Evolutionary conservation across 169 alveolate species (phyloP), one percentile per base, ranked within the genome.

Genomic region (Plasmodium knowlesi): DNA sequence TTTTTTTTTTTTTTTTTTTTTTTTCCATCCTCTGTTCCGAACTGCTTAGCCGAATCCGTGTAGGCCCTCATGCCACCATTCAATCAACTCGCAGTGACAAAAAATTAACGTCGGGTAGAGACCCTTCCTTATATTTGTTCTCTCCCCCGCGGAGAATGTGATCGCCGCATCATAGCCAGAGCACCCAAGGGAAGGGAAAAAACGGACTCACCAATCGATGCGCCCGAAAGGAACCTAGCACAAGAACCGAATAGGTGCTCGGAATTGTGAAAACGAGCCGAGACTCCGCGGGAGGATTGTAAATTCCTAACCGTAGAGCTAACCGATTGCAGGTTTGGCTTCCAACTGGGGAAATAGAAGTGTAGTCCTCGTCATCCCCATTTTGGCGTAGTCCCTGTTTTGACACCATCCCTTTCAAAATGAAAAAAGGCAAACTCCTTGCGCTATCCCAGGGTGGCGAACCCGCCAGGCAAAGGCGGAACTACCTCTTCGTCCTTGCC

Each of bases 341-440:
- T 14, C 61, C 61, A 50, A 12, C 25, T 14, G 22, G 61, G 61
- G 61, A 19, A 50, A 22, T 16, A 50, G 8, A 10, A 78, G 19
- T 10, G 32, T 19, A 37, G 54, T 37, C 6, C 30, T 3, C 5
- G 39, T 32, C 54, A 14, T 78, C 54, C 53, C 72, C n/a, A n/a
- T n/a, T n/a, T n/a, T 78, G 46, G 46, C 61, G 32, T 12, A 10
- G 28, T 19, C 12, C 9, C 39, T 34, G 25, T n/a, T n/a, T n/a
- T n/a, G n/a, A n/a, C n/a, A n/a, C n/a, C n/a, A n/a, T n/a, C 61
- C 61, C 28, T 43, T 25, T 46, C 61, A 76, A 76, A 76, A 61
- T 50, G 81, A 80, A 89, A 89, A 78, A 85, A 50, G 54, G 73
- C 16, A 54, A 78, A 53, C 83, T n/a, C 71, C 41, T 39, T 30